phyloP scores from a whole-genome alignment of 108 stramenopile genomes.

The Phaeodactylum tricornutum region DNA sequence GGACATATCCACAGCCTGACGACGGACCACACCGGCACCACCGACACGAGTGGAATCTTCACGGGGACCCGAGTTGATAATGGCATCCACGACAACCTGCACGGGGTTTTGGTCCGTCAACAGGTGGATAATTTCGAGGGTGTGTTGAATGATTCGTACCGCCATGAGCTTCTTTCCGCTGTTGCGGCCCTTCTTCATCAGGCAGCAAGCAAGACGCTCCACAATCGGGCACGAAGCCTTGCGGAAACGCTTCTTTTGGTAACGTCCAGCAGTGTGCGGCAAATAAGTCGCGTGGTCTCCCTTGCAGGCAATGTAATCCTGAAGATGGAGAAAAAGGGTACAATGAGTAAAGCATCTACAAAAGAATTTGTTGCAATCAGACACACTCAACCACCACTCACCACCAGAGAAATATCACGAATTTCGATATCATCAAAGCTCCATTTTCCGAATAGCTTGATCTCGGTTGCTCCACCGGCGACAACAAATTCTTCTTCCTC shows the following conservation, averaged over 20 bases:
- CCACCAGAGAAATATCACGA: slow-evolving; percentile 95
- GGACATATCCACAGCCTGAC: slow-evolving; percentile 99
- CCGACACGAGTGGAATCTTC: slow-evolving; percentile 99
- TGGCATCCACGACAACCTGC: slow-evolving; percentile 98
- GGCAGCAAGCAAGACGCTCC: slow-evolving; percentile 94
- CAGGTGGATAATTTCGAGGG: slow-evolving; percentile 99
- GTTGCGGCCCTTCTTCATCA: slow-evolving; percentile 99
- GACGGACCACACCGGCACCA: slow-evolving; percentile 98
- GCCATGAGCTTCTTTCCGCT: slow-evolving; percentile 99
- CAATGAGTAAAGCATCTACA: not conserved
- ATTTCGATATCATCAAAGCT: slow-evolving; percentile 96
- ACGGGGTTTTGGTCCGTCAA: slow-evolving; percentile 99
- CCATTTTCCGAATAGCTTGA: slow-evolving; percentile 98
- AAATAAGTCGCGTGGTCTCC: slow-evolving; percentile 96
- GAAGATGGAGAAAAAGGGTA: slow-evolving; percentile 2
- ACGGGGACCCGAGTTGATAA: slow-evolving; percentile 99
- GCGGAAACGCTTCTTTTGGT: slow-evolving; percentile 99
- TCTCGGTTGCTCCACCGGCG: slow-evolving; percentile 65
- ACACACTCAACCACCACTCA: slow-evolving; percentile 13
- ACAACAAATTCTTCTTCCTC: slow-evolving; percentile 77
- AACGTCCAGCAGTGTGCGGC: slow-evolving; percentile 99
- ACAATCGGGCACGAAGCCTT: slow-evolving; percentile 99
- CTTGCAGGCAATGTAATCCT: slow-evolving; percentile 96
- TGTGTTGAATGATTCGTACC: slow-evolving; percentile 97
- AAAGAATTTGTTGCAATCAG: not conserved